These are phyloP conservation scores for Samsoniella hepiali DNA, from an alignment of 2,329 filamentous ascomycete genomes.

Conservation along the genomic window DNA sequence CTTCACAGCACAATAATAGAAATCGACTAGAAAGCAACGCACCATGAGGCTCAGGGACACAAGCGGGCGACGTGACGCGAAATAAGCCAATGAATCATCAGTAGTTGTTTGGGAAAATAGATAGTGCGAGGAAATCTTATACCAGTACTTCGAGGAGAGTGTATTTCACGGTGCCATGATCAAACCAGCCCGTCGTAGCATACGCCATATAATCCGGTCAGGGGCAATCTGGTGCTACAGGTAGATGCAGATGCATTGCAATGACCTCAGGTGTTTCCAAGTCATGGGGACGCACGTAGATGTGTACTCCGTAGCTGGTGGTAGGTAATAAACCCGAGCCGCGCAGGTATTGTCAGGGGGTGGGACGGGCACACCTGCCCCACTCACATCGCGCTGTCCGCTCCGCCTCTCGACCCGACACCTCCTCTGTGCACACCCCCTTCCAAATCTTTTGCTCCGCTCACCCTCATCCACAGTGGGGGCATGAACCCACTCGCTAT, in stretches of 20 bases:
- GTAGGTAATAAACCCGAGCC: neutral
- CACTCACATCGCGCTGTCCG: slow-evolving; percentile 4
- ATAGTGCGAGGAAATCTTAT: neutral
- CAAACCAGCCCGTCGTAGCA: neutral
- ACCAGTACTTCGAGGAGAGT: neutral
- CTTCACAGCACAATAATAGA: neutral
- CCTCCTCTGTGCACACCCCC: neutral
- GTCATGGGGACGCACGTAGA: neutral
- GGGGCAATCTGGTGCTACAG: neutral
- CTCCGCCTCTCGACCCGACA: neutral
- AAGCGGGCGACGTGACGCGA: neutral
- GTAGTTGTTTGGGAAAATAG: neutral
- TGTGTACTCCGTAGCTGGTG: neutral
- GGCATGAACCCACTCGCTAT: slow-evolving; percentile 3
- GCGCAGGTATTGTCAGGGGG: neutral
- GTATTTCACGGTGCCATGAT: neutral
- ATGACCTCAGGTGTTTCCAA: neutral
- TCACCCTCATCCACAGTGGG: slow-evolving; percentile 11
- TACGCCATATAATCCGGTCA: neutral
- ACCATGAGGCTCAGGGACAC: neutral
- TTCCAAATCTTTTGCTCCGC: slow-evolving; percentile 18
- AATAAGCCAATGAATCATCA: neutral
- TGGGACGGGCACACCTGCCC: neutral
- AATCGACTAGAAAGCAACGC: neutral
- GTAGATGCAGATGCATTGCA: neutral